Evolutionary conservation across 768 basidiomycete genomes (phyloP), one percentile per base, ranked within the genome.

Genomic region (Dictyophora rubrovolvata): DNA sequence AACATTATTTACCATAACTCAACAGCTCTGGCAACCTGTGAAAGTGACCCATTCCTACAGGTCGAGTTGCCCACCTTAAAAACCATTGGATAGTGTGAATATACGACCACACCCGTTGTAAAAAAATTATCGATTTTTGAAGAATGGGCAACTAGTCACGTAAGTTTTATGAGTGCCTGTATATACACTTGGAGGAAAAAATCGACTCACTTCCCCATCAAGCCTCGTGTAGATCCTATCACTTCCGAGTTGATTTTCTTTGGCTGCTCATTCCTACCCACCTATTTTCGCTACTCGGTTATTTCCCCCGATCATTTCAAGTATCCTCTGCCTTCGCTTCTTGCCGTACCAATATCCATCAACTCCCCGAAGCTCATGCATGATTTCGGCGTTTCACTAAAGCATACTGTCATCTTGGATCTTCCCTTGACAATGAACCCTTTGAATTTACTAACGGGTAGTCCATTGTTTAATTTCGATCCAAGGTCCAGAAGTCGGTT

Each of bases 361-460:
- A 21, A 36, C 0, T 53, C 58, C 0, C 66, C 66, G 4, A 60
- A 61, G 42, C 63, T 67, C 71, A 72, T 73, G 73, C 73, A 74
- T 62, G 73, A 74, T 64, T 72, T 73, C 60, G 73, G 67, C 18
- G 68, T 65, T 1, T 71, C 72, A 0, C 66, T 69, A 22, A 67
- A 68, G 0, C 69, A 72, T 54, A 70, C 73, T 7, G 66, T 75
- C 54, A 61, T 75, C 21, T 67, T 75, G 61, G 74, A 75, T 60
- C 67, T 72, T 0, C 74, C 74, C 1, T 65, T 75, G 5, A 71
- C 72, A 0, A 67, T 74, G 33, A 62, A 73, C 11, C 73, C 72
- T 0, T 62, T 66, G 42, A 73, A 57, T 22, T 9, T 57, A 20
- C 28, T 57, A 33, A 47, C 72, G 10, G 56, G 64, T 8, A 56